Percentiles rank a stretch among this genome's conserved stretches.
These are phyloP conservation scores for Cyphellophora europaea DNA, from an alignment of 2,329 filamentous ascomycete genomes.

Conservation along the genomic window DNA sequence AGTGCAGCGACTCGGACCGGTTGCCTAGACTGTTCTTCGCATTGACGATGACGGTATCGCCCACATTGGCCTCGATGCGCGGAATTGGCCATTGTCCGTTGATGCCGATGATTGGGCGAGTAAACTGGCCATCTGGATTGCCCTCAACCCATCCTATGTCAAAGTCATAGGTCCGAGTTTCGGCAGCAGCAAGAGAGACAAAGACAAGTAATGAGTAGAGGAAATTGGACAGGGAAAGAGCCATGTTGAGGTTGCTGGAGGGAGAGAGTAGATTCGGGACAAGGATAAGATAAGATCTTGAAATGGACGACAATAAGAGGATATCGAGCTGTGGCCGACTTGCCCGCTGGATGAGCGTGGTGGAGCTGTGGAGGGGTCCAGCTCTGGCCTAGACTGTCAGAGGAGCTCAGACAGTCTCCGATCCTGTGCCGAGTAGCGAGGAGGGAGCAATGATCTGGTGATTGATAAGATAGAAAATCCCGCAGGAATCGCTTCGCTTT, in stretches of 20 bases:
- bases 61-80: constrained; percentile 31
- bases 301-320: too few species aligned
- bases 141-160: constrained; percentile 62
- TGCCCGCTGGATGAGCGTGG: too few species aligned
- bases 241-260: constrained; percentile 25
- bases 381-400: too few species aligned
- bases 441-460: too few species aligned
- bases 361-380: too few species aligned
- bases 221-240: constrained; percentile 34
- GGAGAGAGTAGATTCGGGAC: too few species aligned
- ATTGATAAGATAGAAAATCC: background rate
- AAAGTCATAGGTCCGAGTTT: constrained; percentile 48
- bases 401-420: too few species aligned
- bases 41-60: constrained; percentile 28
- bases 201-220: constrained; percentile 24
- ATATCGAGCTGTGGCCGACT: too few species aligned
- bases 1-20: constrained; percentile 36
- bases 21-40: constrained; percentile 30
- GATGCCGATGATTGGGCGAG: constrained; percentile 63
- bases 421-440: background rate
- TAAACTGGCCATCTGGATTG: constrained; percentile 59
- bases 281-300: constrained; percentile 14
- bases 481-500: background rate
- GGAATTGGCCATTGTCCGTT: constrained; percentile 70
- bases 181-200: constrained; percentile 18